A percentile compares a stretch with the other conserved stretches of the same genome.
These are phyloP conservation scores for Pseudogymnoascus sp. DNA, from an alignment of 2,329 filamentous ascomycete species.

Conservation along the genomic window DNA sequence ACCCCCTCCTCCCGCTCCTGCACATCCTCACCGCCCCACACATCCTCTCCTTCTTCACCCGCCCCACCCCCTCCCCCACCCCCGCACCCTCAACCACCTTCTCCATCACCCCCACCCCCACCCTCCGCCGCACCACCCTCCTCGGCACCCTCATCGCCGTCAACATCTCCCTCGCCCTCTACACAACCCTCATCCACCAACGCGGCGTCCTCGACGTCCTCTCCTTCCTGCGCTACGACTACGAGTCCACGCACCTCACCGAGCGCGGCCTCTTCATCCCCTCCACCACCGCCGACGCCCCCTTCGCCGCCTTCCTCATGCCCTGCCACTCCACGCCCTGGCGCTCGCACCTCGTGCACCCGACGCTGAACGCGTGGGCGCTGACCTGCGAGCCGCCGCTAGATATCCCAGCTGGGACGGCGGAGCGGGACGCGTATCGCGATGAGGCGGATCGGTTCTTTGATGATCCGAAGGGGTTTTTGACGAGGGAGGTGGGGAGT, in stretches of 20 bases:
- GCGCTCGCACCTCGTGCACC: slow-evolving; percentile 77
- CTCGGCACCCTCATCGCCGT: slow-evolving; percentile 48
- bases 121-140: slow-evolving; percentile 42
- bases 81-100: slow-evolving; percentile 71
- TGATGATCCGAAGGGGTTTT: slow-evolving; percentile 49
- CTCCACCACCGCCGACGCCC: slow-evolving; percentile 30
- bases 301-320: slow-evolving; percentile 76
- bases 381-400: slow-evolving; percentile 87
- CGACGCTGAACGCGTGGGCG: slow-evolving; percentile 69
- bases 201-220: slow-evolving; percentile 69
- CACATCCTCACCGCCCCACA: no score
- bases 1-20: slow-evolving; percentile 83
- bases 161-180: slow-evolving; percentile 65
- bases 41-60: no score
- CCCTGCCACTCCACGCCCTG: slow-evolving; percentile 95
- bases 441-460: slow-evolving; percentile 95
- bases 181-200: slow-evolving; percentile 70
- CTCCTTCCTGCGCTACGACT: slow-evolving; percentile 64
- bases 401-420: slow-evolving; percentile 47
- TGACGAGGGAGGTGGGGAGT: slow-evolving; percentile 31
- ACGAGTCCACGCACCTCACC: slow-evolving; percentile 48
- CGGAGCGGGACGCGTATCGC: slow-evolving; percentile 59
- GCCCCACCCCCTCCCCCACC: slow-evolving; percentile 20
- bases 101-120: slow-evolving; percentile 24
- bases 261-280: slow-evolving; percentile 26